A percentile compares a stretch with the other conserved stretches of the same genome.
Evolutionary conservation across 805 yeast genomes (phyloP).

Genomic region (Hanseniaspora jakobsenii): DNA sequence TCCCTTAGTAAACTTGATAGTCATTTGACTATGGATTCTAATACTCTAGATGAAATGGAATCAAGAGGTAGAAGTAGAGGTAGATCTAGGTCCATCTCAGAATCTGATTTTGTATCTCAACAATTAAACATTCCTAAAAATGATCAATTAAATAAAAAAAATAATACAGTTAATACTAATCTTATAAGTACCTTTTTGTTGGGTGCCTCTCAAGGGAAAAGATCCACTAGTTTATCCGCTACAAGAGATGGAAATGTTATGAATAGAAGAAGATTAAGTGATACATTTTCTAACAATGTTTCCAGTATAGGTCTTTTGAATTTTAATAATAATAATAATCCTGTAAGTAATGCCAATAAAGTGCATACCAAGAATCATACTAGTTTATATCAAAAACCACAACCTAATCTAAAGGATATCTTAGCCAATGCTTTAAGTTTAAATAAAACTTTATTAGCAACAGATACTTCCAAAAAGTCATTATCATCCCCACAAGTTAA

Average conservation of each 20-base stretch:
- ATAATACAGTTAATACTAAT: not conserved
- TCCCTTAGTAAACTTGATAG: conserved; percentile 13
- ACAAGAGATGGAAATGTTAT: conserved; percentile 9
- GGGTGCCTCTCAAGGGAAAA: conserved; percentile 14
- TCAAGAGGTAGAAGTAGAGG: conserved; percentile 8
- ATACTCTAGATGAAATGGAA: conserved; percentile 4
- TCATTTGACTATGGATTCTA: not conserved
- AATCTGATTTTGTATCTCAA: not conserved
- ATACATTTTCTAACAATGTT: conserved; percentile 1
- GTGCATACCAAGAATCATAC: too few relatives aligned
- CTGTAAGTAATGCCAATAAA: too few relatives aligned
- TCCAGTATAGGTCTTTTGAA: conserved; percentile 4
- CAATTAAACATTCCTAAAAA: conserved; percentile 11
- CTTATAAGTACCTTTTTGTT: conserved; percentile 7
- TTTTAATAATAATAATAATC: conserved; percentile 6
- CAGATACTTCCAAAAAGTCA: not conserved
- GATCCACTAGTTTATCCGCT: conserved; percentile 12
- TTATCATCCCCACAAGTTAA: too few relatives aligned
- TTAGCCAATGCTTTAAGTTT: conserved; percentile 3
- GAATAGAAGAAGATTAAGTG: conserved; percentile 14
- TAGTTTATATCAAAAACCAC: not conserved
- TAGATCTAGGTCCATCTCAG: conserved; percentile 14
- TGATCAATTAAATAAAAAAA: not conserved
- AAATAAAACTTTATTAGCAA: not conserved
- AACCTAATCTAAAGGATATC: not conserved